Conservation (phyloP, 1,139 yeast genomes). For the Scheffersomyces insectosa region DNA sequence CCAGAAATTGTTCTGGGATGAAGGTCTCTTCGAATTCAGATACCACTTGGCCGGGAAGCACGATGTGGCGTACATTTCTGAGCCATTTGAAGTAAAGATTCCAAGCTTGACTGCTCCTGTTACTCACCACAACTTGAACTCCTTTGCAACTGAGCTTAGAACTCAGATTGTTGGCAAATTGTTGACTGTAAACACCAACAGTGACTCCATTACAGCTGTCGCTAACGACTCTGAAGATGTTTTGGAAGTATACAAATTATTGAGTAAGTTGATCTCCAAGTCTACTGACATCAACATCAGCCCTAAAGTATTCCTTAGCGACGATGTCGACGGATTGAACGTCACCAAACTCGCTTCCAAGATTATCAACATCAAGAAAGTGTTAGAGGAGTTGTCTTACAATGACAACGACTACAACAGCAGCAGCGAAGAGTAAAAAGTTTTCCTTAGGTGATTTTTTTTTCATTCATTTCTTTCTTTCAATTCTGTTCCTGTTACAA, state of each 20-base stretch:
- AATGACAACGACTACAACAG: too few relatives aligned
- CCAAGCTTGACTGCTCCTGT: constrained; percentile 42
- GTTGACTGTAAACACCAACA: constrained; percentile 25
- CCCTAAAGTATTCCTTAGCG: constrained; percentile 38
- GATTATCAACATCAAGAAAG: constrained; percentile 41
- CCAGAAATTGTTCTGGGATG: constrained; percentile 61
- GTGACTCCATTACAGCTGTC: constrained; percentile 27
- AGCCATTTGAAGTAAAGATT: constrained; percentile 66
- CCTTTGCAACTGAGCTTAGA: constrained; percentile 36
- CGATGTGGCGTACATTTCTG: constrained; percentile 66
- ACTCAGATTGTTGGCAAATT: constrained; percentile 33
- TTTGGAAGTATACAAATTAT: constrained; percentile 31
- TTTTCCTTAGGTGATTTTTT: too few relatives aligned
- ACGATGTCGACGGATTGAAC: constrained; percentile 29
- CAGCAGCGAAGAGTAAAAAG: too few relatives aligned
- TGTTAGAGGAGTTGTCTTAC: constrained; percentile 45
- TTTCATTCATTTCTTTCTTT: too few relatives aligned
- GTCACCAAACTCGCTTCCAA: constrained; percentile 39
- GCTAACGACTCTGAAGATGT: constrained; percentile 30
- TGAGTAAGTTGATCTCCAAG: constrained; percentile 36
- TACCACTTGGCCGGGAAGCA: constrained; percentile 73
- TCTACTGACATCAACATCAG: constrained; percentile 42
- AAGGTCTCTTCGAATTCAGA: constrained; percentile 75
- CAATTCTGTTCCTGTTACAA: too few relatives aligned
- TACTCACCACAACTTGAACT: constrained; percentile 16